phyloP scores from a whole-genome alignment of 148 eudicot genomes.

The Camellia japonica region DNA sequence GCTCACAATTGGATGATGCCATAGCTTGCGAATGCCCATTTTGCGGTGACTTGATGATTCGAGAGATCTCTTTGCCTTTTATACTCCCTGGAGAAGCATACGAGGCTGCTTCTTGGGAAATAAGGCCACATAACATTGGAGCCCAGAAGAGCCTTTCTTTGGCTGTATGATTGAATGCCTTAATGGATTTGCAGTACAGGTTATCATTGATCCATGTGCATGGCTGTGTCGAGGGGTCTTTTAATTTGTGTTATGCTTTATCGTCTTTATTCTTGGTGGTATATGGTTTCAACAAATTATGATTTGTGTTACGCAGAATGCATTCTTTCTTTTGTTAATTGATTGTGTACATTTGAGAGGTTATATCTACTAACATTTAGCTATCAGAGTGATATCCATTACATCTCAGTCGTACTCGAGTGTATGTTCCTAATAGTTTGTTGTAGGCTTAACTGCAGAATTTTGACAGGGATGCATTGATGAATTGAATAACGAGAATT shows the following conservation, averaged over 20 bases:
- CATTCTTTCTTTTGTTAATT: neutral
- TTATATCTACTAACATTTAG: too few relatives aligned
- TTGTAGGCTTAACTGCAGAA: too few relatives aligned
- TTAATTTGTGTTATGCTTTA: neutral
- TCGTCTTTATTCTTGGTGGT: too few relatives aligned
- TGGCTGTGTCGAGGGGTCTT: neutral
- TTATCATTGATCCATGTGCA: neutral
- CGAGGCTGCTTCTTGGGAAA: conserved; percentile 82
- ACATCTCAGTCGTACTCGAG: too few relatives aligned
- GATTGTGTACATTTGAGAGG: neutral
- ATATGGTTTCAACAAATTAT: neutral
- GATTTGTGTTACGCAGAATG: neutral
- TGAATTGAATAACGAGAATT: too few relatives aligned
- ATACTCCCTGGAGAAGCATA: conserved; percentile 59
- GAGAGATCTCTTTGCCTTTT: conserved; percentile 82
- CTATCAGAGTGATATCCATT: too few relatives aligned
- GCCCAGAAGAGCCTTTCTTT: conserved; percentile 64
- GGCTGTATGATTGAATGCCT: conserved; percentile 25
- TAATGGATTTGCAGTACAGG: neutral
- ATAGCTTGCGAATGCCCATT: conserved; percentile 95
- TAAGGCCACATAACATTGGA: conserved; percentile 42
- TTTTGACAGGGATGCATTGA: too few relatives aligned
- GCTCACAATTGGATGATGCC: conserved; percentile 86
- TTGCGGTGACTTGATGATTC: conserved; percentile 94
- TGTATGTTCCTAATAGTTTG: too few relatives aligned